A percentile compares a stretch with the other conserved stretches of the same genome.
These are phyloP conservation scores for Tulasnella sp. DNA, from an alignment of 768 basidiomycete genomes.

Conservation along the genomic window DNA sequence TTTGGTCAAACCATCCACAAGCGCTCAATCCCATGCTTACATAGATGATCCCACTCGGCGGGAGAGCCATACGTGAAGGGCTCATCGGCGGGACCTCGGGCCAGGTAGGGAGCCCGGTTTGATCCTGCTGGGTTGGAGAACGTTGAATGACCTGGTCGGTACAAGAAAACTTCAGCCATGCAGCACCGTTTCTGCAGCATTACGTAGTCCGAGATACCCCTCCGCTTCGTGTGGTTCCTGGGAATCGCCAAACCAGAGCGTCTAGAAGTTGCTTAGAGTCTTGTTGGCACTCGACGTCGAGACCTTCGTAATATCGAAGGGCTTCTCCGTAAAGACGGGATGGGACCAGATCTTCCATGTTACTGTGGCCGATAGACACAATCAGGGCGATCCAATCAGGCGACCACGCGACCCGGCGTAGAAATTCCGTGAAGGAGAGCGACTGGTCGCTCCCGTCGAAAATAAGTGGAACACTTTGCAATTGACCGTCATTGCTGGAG, in stretches of 20 bases:
- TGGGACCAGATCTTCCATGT: background rate
- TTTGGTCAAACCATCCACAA: background rate
- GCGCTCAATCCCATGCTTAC: background rate
- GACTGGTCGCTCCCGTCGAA: background rate
- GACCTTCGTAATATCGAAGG: background rate
- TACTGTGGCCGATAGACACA: background rate
- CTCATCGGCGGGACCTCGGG: background rate
- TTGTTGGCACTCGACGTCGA: background rate
- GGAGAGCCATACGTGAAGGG: too few species aligned
- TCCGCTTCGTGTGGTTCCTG: background rate
- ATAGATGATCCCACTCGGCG: background rate
- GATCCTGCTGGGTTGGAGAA: background rate
- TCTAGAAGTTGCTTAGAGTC: background rate
- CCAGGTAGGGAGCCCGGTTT: background rate
- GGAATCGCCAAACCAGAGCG: background rate
- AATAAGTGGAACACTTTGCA: background rate
- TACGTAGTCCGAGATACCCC: background rate
- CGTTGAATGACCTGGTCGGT: background rate
- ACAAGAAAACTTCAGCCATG: background rate
- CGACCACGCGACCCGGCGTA: background rate
- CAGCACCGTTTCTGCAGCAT: background rate
- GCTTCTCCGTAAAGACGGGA: background rate
- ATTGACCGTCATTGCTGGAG: background rate
- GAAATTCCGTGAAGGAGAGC: background rate
- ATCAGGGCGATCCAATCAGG: background rate